Base-by-base conservation (phyloP, 805 yeast species). In the Candida michaelii region DNA sequence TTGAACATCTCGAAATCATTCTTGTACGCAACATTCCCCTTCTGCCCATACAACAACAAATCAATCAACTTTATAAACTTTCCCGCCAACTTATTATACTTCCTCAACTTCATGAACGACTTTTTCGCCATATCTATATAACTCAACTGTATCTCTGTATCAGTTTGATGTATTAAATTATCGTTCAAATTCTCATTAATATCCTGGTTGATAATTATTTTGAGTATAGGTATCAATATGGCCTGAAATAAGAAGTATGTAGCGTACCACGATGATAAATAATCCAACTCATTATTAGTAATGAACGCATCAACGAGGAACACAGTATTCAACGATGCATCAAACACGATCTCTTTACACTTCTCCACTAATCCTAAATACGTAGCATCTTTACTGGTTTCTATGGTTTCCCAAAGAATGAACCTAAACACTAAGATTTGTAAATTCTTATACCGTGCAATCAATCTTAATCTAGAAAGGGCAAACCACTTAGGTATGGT, bases 221-320 rank as follows among this genome's bases (percentile, higher is more conserved):
- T 47, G 17, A 53, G 41, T 12, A 53, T 47, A 5, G 55, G 55
- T 5, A 51, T 51, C 25, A 51, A 40, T n/a, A 46, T 45, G n/a
- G 55, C 53, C 31, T 51, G 55, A 37, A 51, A 51, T n/a, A 51
- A 42, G 23, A 51, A 51, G 31, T 51, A 51, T n/a, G 53, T 50
- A 15, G 53, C 52, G 34, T 51, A 51, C 55, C 53, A 51, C 2
- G 52, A 42, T 4, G 44, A 43, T 24, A 53, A 43, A 27, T 47
- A 51, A 29, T 49, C 50, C 11, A 51, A 39, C 11, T 44, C 43
- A 32, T 51, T 51, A 12, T 46, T 44, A 6, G 35, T 42, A n/a
- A 53, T 44, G 27, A 44, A 51, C 3, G 24, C 21, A 25, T 50
- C 43, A 11, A 53, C 47, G 9, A 51, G 39, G 4, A 35, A 17